Conservation (phyloP, 176 grass and related monocot genomes). For the Cenchrus americanus region DNA sequence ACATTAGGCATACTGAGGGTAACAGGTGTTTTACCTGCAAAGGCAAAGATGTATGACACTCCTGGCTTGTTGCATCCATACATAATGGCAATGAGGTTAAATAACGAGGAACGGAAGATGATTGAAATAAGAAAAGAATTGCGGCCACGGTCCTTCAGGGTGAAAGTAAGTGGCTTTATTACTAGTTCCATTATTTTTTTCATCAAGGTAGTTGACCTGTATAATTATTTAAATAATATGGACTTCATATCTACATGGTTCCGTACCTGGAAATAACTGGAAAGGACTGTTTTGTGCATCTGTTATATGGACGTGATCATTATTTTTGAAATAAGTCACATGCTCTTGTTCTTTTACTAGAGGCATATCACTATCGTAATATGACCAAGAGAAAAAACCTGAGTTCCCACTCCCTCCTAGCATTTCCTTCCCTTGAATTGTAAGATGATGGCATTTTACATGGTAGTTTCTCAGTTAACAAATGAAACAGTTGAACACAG, state of each 20-base stretch:
- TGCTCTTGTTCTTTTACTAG: conserved; percentile 1
- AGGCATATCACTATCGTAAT: conserved; percentile 14
- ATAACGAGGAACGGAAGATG: conserved; percentile 50
- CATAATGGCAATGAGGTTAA: conserved; percentile 78
- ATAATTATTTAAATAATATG: conserved; percentile 12
- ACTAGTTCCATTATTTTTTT: conserved; percentile 29
- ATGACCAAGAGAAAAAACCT: background rate
- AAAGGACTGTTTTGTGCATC: background rate
- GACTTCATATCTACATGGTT: background rate
- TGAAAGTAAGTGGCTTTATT: conserved; percentile 66
- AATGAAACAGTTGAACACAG: background rate
- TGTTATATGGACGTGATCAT: conserved; percentile 5
- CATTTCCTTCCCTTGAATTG: background rate
- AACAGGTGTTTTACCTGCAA: conserved; percentile 83
- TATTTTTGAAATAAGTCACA: conserved; percentile 6
- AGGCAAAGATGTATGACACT: conserved; percentile 97
- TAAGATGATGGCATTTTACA: background rate
- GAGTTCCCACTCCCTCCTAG: background rate
- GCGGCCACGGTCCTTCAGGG: conserved; percentile 63
- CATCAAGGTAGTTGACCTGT: background rate
- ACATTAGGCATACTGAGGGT: conserved; percentile 87
- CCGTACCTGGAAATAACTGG: conserved; percentile 16
- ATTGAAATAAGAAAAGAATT: no score
- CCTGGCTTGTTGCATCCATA: conserved; percentile 90
- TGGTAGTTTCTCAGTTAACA: conserved; percentile 10